Evolutionary conservation across 495 filamentous ascomycete species (phyloP), one percentile per base, ranked within the genome.

Genomic region (Penicillium malachiteum): DNA sequence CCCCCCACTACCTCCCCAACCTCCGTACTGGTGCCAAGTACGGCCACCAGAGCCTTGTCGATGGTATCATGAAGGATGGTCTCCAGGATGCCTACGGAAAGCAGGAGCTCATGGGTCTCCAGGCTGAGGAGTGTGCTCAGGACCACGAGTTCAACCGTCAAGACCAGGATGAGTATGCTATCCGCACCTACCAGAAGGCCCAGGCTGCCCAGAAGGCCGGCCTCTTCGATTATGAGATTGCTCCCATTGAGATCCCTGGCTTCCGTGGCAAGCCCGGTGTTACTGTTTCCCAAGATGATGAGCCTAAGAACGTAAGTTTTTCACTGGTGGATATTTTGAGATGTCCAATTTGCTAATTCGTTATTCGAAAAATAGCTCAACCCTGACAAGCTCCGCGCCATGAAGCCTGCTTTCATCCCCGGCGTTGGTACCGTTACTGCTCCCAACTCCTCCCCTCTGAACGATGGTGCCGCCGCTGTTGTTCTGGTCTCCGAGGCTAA

Each of bases 371-470:
- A 42, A 32, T 60, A 87, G 80, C 90, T 98, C 59, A 98, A 98
- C 78, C 83, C 88, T 57, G 87, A 92, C 49, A 97, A 97, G 75
- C 85, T 96, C 13, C 87, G 84, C 69, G 76, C 82, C 42, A 88
- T 96, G 63, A 88, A 88, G 67, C 89, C 94, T 46, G 88, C 86
- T 37, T 97, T 97, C 79, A 84, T 88, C 57, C 83, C 92, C 45
- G 85, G 82, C 40, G 70, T 72, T 35, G 92, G 92, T 56, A 96
- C 91, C 50, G 91, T 98, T 54, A 98, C 94, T 9, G 91, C 94
- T n/a, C 91, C 94, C 52, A 98, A 98, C 75, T 95, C 94, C 10
- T 93, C 93, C 1, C 94, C 94, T 21, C 81, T 98, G 63, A 96
- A 92, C 72, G 94, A 98, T 66, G 94, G 94, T 50, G 92, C 91